Base-by-base conservation (phyloP, 305 asterid species). In the Fraxinus angustifolia region DNA sequence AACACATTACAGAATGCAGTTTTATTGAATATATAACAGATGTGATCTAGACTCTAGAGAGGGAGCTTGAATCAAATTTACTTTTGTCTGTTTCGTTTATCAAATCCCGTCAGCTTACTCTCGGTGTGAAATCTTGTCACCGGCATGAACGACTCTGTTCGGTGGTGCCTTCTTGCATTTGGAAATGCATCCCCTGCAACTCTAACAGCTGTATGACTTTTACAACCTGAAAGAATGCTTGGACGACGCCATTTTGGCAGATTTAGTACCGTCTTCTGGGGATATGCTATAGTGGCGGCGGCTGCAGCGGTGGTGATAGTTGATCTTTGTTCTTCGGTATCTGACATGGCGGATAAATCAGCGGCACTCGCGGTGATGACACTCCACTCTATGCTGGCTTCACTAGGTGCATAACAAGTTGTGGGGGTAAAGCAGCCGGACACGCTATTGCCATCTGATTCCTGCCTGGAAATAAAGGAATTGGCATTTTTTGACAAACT, bases 301-400 rank as follows among this genome's bases (percentile, higher is more conserved):
- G 70, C 70, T 5, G 70, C 31, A 7, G 70, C 16, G 0, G 30
- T 1, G 31, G 71, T 60, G 19, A 85, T 17, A 0, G 78, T 60
- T 0, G 50, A 62, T 78, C 81, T 72, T 0, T 82, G 26, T 42
- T 94, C 96, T 31, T 92, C 94, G 0, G 87, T 62, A 74, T 92
- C 98, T 1, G 97, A 92, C 71, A 86, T 76, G 0, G 79, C 78
- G 2, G 98, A 88, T 87, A 91, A 92, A 90, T 87, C 94, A 3
- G 90, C 96, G 2, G 96, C 95, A 56, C 95, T 94, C 50, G 97
- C 98, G 0, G 98, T 93, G 5, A 90, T 84, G 1, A 93, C 93
- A 35, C 98, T 94, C 98, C 98, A 94, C 82, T 93, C 97, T 79
- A 94, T 85, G 83, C 98, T 94, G 28, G 92, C 97, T 82, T 94